Conservation (phyloP, 1,139 yeast species). For the Hanseniaspora sp. region DNA sequence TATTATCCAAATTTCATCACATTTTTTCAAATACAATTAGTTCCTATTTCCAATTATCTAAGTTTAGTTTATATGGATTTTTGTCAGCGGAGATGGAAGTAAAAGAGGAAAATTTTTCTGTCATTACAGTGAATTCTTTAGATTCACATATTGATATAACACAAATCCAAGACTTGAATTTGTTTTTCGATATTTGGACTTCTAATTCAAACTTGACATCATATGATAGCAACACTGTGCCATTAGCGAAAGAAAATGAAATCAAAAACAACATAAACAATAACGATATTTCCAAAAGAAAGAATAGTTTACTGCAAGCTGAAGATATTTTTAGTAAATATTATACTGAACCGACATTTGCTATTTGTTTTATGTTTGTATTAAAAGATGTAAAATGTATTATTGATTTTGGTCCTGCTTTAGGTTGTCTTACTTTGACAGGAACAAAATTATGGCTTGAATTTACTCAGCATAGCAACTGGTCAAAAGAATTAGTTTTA, state of each 20-base stretch:
- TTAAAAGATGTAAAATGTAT: constrained; percentile 43
- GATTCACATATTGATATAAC: constrained; percentile 41
- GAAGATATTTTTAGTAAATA: constrained; percentile 40
- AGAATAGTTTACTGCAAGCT: background rate
- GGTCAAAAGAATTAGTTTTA: constrained; percentile 60
- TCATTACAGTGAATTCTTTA: constrained; percentile 6
- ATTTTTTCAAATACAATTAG: constrained; percentile 81
- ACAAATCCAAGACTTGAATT: constrained; percentile 74
- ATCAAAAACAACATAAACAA: background rate
- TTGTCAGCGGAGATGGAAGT: constrained; percentile 33
- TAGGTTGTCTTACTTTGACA: constrained; percentile 52
- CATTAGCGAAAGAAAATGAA: background rate
- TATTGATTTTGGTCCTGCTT: constrained; percentile 72
- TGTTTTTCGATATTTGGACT: constrained; percentile 79
- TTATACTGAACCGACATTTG: constrained; percentile 53
- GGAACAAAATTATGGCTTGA: constrained; percentile 59
- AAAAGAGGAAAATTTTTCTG: constrained; percentile 40
- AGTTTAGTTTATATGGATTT: constrained; percentile 35
- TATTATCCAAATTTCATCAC: constrained; percentile 72
- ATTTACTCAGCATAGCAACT: constrained; percentile 53
- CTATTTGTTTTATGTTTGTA: constrained; percentile 60
- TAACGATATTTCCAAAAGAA: background rate
- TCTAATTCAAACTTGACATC: constrained; percentile 30
- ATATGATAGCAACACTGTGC: background rate
- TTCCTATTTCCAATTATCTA: constrained; percentile 54